Base-by-base conservation (phyloP, 768 basidiomycete genomes). In the Lactarius sp. region DNA sequence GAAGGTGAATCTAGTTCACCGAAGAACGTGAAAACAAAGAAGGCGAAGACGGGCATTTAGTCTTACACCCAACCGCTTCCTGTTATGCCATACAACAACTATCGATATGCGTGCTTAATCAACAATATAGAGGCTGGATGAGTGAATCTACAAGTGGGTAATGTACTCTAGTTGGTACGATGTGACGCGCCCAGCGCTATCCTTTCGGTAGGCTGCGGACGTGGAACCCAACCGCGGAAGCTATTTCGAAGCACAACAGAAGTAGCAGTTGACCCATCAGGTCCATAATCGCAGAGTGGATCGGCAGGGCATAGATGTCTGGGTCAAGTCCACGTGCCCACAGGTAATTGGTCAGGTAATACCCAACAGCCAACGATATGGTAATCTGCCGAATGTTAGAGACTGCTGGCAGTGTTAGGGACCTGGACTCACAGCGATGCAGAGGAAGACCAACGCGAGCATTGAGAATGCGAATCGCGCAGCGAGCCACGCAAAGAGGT, bases 241-340 rank as follows among this genome's bases (percentile, higher is more conserved):
- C 86, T 34, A 91, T 75, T 72, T 85, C 81, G 68, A 89, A 92
- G 71, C 88, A 89, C 0, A 82, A 69, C 2, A 92, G 92, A 9
- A 98, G 82, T 8, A 96, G 77, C 22, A 88, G 72, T 71, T 94
- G 90, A 16, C 92, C 92, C 37, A 90, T 75, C 56, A 96, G 83
- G 72, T 95, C 92, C 80, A 94, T 87, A 49, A 92, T 71, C 0
- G 94, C 91, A 12, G 91, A 93, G 68, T 96, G 94, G 33, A 96
- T 83, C 8, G 94, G 94, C n/a, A 98, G 76, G 2, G 93, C 93
- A 72, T 96, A 95, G 75, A 90, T 86, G 72, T 98, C 94, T 6
- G 94, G 94, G 72, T 98, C 94, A 33, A 85, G 78, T 12, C 83
- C 78, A 60, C 78, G 84, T 0, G 82, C 81, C 93, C 94, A 96